A percentile compares a stretch with the other conserved stretches of the same genome.
These are phyloP conservation scores for Alternaria gaisen DNA, from an alignment of 2,329 filamentous ascomycete genomes.

Conservation along the genomic window DNA sequence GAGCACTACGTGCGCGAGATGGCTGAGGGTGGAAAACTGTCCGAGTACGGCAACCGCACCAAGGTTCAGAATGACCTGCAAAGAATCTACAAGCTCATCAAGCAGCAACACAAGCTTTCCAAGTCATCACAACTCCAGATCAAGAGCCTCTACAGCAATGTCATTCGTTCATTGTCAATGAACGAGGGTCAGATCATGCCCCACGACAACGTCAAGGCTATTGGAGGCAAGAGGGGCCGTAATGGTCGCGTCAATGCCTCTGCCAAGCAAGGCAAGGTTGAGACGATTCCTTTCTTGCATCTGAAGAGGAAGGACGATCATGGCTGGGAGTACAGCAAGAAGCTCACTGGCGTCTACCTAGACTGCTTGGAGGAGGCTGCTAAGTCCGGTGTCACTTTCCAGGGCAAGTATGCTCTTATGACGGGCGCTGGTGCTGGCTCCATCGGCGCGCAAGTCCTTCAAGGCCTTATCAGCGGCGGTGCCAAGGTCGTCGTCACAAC, in stretches of 20 bases:
- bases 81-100: conserved; percentile 97
- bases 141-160: conserved; percentile 92
- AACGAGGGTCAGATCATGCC: conserved; percentile 97
- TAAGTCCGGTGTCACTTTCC: conserved; percentile 85
- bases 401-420: conserved; percentile 96
- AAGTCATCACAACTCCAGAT: conserved; percentile 97
- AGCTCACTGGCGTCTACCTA: conserved; percentile 90
- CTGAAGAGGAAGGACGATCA: conserved; percentile 92
- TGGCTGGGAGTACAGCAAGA: conserved; percentile 99
- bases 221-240: conserved; percentile 66
- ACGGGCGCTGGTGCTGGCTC: conserved; percentile 97
- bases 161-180: conserved; percentile 94
- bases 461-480: conserved; percentile 94
- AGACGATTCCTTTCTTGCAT: conserved; percentile 97
- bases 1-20: conserved; percentile 99
- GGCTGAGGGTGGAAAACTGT: conserved; percentile 98
- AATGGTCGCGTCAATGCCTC: conserved; percentile 62
- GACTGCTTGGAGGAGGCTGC: conserved; percentile 91
- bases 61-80: conserved; percentile 97
- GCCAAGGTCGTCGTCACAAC: conserved; percentile 97
- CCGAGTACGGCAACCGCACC: conserved; percentile 96
- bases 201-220: conserved; percentile 77
- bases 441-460: conserved; percentile 95
- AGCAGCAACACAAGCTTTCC: conserved; percentile 96
- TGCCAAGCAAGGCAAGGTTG: conserved; percentile 84